Base-by-base conservation (phyloP, 2,329 filamentous ascomycete species). In the Akanthomyces lecanii region DNA sequence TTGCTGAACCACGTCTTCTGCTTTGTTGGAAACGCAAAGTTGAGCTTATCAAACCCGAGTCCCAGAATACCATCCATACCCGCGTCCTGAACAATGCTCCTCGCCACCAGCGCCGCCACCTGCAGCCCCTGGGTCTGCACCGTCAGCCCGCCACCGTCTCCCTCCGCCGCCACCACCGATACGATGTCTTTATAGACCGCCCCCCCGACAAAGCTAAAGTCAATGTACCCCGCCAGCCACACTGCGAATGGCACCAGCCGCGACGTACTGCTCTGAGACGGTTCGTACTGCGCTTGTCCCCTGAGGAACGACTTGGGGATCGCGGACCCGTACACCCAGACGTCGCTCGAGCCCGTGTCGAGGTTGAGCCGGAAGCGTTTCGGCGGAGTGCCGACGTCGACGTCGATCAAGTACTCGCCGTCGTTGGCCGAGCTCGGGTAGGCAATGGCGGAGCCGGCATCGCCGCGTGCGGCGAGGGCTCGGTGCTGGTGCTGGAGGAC, bases 311-410 rank as follows among this genome's bases (percentile, higher is more conserved):
- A 30, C 36, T 68, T 53, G 45, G 73, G 70, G 30, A 77, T 81
- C 64, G 77, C 75, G 62, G 77, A 75, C 63, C 76, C 79, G 67
- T 80, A 81, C 25, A 79, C 77, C 77, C 78, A 80, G n/a, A 79
- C 68, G 63, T 79, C 77, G 36, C 76, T 74, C 5, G 77, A 79
- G 5, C 77, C 78, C 0, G 78, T 79, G 64, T 79, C 77, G 47
- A 78, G 76, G 65, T 77, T 73, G 40, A 79, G 68, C 38, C 73
- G 72, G 59, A 79, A 69, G 2, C 72, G 75, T 69, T 77, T 74
- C 11, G 74, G 69, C 16, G 76, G 76, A 8, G 45, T 62, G 14
- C 56, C 59, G 18, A 68, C 48, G 21, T 50, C 51, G 21, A 67
- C 62, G 8, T 59, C 23, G 10, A 64, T 8, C n/a, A 68, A 21